Evolutionary conservation across 2,329 filamentous ascomycete species (phyloP), one percentile per base, ranked within the genome.

Genomic region (Penicillium griseofulvum): DNA sequence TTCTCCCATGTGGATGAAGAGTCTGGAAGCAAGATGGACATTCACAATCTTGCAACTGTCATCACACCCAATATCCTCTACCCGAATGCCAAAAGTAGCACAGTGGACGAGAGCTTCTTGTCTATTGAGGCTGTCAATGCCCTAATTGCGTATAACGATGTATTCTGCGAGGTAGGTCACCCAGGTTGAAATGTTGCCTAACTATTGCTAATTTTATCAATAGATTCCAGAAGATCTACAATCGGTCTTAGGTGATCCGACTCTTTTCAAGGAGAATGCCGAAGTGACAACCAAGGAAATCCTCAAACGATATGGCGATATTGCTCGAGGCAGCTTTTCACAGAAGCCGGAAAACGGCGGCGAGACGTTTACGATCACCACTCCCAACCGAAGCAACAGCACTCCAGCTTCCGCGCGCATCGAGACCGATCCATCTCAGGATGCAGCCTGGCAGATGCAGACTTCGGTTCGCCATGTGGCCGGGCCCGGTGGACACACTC

Each of bases 1-100:
- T 99, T 99, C 79, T 93, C 95, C 59, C 92, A 97, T 69, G 87
- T 99, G 14, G 94, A 99, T 66, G 94, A 99, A 68, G 94, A 99
- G 71, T 89, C 89, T 22, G 94, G 94, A 26, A 97, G 93, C 65
- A 97, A 97, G 81, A 99, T 99, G 94, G 94, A 99, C 71, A 89
- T 96, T 50, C 91, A 96, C 78, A 99, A 99, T 69, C 83, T 99
- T 60, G 91, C 94, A 4, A 97, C 95, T 3, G 94, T 99, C 60
- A 97, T 99, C 73, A 92, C 93, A 5, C 94, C 94, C 0, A 99
- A 99, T 67, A 91, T 99, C 58, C 81, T 97, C 12, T 92, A 89
- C 65, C 89, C 87, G 62, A 84, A 79, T 62, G 76, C 83, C 39
- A 88, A 87, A 70, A 82, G 81, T 7, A 84, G 83, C 41, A 83